Evolutionary conservation across 768 basidiomycete species (phyloP), one percentile per base, ranked within the genome.

Genomic region (Chalciporus sphaerocephalus): DNA sequence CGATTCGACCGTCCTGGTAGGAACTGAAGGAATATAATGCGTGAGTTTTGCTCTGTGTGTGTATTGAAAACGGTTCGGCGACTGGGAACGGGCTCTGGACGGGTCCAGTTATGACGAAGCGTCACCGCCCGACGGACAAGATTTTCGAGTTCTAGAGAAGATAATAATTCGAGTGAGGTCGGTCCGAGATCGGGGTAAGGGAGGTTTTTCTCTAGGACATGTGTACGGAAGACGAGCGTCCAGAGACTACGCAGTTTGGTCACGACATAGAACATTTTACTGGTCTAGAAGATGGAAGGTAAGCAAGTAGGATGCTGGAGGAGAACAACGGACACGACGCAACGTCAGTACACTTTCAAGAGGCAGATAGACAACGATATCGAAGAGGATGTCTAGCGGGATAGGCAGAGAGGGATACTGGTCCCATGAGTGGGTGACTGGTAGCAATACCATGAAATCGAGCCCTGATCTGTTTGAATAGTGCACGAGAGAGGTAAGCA

Each of bases 181-280:
- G 59, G 54, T 9, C 46, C 42, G 4, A 74, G 57, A n/a, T 69
- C 49, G 0, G 79, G 79, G 36, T 74, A 61, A 4, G 83, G 81
- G 30, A 81, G 59, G 51, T 70, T 63, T 20, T 65, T 51, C 7
- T 68, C 63, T 38, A 74, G 47, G 28, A 80, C 63, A 36, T 75
- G 68, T 22, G 50, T 60, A 12, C 62, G 65, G 23, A 83, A 57
- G 18, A 78, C 66, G 7, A 64, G 42, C 6, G 65, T 59, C 83
- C 82, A 85, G 32, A 83, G 66, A 32, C 68, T 62, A 27, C 72
- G 75, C 0, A 70, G 56, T n/a, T 67, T 71, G 0, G 80, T 77
- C 15, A 75, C 55, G 4, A 66, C 57, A 21, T 55, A 48, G 23
- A 81, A 69, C 3, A 51, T 48, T 47, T 62, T 75, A 59, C 68